phyloP scores from a whole-genome alignment of 1,284 basidiomycete genomes.

The Tylopilus sp. region DNA sequence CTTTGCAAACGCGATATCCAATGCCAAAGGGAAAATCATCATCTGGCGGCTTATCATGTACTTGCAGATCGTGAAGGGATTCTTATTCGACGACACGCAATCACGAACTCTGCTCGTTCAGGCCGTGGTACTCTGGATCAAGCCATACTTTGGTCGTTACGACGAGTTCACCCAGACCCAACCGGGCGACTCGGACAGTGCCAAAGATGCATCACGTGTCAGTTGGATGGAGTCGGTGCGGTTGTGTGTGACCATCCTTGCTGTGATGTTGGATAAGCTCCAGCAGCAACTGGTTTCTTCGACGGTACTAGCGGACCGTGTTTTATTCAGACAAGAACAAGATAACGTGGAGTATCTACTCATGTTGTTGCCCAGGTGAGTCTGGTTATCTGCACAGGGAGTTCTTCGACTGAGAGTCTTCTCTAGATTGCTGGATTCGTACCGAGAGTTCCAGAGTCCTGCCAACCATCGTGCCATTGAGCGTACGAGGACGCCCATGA shows the following conservation, averaged over 20 bases:
- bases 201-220: constrained; percentile 74
- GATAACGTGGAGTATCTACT: constrained; percentile 91
- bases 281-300: constrained; percentile 79
- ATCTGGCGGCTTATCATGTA: constrained; percentile 95
- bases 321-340: constrained; percentile 75
- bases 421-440: constrained; percentile 65
- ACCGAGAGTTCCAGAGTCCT: constrained; percentile 76
- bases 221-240: constrained; percentile 89
- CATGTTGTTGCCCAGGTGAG: constrained; percentile 81
- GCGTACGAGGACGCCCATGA: constrained; percentile 60
- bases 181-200: constrained; percentile 61
- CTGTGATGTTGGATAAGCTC: constrained; percentile 89
- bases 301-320: constrained; percentile 58
- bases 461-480: constrained; percentile 71
- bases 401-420: constrained; percentile 14
- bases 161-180: constrained; percentile 73
- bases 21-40: constrained; percentile 81
- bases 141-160: constrained; percentile 91
- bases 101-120: constrained; percentile 84
- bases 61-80: constrained; percentile 85
- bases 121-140: constrained; percentile 89
- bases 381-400: background rate
- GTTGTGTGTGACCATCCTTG: constrained; percentile 80
- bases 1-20: constrained; percentile 84
- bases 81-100: constrained; percentile 82